Base-by-base conservation (phyloP, 768 basidiomycete genomes). In the Leccinum fibrillosum region DNA sequence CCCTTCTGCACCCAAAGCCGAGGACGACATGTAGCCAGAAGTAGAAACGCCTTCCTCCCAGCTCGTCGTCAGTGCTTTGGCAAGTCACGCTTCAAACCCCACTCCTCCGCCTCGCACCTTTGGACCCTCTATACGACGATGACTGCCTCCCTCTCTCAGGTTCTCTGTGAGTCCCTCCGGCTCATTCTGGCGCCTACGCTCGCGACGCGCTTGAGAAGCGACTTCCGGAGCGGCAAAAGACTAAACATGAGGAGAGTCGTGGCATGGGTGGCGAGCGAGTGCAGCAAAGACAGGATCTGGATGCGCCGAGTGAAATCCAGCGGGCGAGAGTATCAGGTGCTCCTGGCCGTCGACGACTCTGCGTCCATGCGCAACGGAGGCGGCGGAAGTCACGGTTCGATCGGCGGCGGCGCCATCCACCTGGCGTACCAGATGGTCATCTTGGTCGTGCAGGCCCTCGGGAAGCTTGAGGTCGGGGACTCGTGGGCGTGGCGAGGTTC, bases 251-350 rank as follows among this genome's bases (percentile, higher is more conserved):
- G 94, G 72, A 94, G 95, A 75, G 93, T 98, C 72, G 95, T 99
- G 60, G 86, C 91, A 3, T 98, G 96, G 78, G 95, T 99, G 60
- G 96, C 96, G 35, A 92, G 90, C 75, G 97, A 99, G 76, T 99
- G 92, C 78, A 98, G 94, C 53, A 98, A 98, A 72, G 96, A 99
- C 81, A 95, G 95, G 75, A 98, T 98, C 62, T 99, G 97, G 97
- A 79, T 98, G 35, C 88, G 96, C 23, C 84, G 97, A 19, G 97
- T 95, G 4, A 86, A 90, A 52, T 95, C 97, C 5, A 94, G 92
- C 70, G 86, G 91, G 67, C 83, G 97, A 50, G 95, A 97, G 69
- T 98, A 98, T 73, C 96, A 99, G 68, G 86, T 99, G 2, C 82
- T 98, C 42, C 82, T 99, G 56, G 90, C 94, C 11, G 82, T 99